Evolutionary conservation across 2,329 filamentous ascomycete genomes (phyloP).

Genomic region (Lasiodiplodia theobromae): DNA sequence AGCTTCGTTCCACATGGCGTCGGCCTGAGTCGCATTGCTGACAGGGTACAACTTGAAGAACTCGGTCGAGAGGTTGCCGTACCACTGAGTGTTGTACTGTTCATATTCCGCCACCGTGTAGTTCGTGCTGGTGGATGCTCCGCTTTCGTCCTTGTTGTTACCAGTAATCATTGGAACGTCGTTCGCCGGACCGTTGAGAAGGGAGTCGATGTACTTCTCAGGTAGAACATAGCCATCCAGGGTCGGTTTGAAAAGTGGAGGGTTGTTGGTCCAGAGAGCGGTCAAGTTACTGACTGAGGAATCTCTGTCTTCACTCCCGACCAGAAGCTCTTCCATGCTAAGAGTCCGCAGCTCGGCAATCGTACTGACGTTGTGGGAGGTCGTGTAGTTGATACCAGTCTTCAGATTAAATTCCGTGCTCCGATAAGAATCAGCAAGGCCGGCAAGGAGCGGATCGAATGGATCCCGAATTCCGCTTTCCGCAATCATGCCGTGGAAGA

Average conservation of each 20-base stretch:
- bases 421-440: constrained; percentile 4
- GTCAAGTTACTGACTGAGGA: background rate
- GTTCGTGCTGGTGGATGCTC: constrained; percentile 36
- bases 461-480: constrained; percentile 38
- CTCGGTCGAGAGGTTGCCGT: constrained; percentile 25
- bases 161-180: constrained; percentile 43
- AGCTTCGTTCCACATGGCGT: constrained; percentile 35
- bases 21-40: constrained; percentile 33
- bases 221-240: constrained; percentile 36
- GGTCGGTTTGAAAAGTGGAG: constrained; percentile 18
- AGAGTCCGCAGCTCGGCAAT: constrained; percentile 28
- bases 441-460: constrained; percentile 34
- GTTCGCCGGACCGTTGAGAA: constrained; percentile 36
- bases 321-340: constrained; percentile 18
- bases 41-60: constrained; percentile 36
- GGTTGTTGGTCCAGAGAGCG: background rate
- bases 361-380: constrained; percentile 6
- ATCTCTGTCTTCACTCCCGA: background rate
- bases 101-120: constrained; percentile 35
- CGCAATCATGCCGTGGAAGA: constrained; percentile 38
- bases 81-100: constrained; percentile 31
- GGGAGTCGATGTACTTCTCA: constrained; percentile 37
- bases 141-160: constrained; percentile 41
- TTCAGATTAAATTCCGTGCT: background rate
- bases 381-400: background rate